Evolutionary conservation across 169 alveolate species (phyloP).

Genomic region (Theileria equi): DNA sequence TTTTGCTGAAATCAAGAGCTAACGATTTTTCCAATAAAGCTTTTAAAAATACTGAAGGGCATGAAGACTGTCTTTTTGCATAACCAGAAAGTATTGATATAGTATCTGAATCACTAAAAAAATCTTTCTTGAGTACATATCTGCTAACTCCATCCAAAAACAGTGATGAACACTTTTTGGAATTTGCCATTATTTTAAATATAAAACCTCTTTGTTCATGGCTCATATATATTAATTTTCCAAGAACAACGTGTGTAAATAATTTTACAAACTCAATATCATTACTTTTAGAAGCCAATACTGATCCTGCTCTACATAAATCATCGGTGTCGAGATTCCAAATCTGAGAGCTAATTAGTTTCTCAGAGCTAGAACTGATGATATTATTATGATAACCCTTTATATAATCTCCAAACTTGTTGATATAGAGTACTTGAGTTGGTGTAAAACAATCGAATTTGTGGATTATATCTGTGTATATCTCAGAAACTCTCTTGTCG

Average conservation of each 20-base stretch:
- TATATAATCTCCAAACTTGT: conserved; percentile 26
- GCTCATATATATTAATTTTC: background rate
- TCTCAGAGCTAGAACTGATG: conserved; percentile 25
- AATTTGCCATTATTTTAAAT: conserved; percentile 15
- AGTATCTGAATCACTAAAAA: conserved; percentile 21
- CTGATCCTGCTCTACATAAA: conserved; percentile 37
- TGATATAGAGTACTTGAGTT: conserved; percentile 40
- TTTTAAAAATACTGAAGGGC: conserved; percentile 29
- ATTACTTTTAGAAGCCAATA: conserved; percentile 8
- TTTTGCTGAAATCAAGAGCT: conserved; percentile 12
- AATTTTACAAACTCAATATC: conserved; percentile 55
- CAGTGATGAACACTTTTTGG: conserved; percentile 35
- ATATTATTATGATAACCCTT: conserved; percentile 50
- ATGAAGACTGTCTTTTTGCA: conserved; percentile 29
- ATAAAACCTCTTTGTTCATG: conserved; percentile 24
- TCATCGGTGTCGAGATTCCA: conserved; percentile 37
- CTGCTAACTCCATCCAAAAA: conserved; percentile 21
- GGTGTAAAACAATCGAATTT: background rate
- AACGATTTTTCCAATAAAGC: conserved; percentile 12
- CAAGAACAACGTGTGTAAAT: conserved; percentile 24
- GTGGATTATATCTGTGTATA: conserved; percentile 35
- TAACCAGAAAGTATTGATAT: conserved; percentile 14
- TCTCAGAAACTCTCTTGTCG: conserved; percentile 14
- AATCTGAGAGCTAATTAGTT: background rate
- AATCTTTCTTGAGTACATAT: background rate